Base-by-base conservation (phyloP, 1,139 yeast species). In the Candida sp. region DNA sequence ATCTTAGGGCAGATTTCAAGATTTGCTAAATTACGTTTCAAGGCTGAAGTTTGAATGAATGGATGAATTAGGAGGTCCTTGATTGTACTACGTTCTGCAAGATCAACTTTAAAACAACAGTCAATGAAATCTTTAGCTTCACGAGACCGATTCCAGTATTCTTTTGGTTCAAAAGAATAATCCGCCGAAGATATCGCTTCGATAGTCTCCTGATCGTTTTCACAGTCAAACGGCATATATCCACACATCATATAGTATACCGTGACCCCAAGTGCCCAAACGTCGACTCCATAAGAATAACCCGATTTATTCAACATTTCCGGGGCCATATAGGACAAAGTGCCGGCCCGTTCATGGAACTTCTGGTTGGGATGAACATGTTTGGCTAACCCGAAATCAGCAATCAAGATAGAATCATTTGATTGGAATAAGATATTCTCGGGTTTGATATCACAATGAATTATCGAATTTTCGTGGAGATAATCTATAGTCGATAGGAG, bases 221-320 rank as follows among this genome's bases (percentile, higher is more conserved):
- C 93, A 49, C 91, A 79, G 53, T 86, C 93, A 61, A 86, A 86
- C 0, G 95, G 95, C 63, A 86, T 81, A 56, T 84, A 85, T 1
- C 93, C 93, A 51, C 86, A 77, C 9, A 84, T 71, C 77, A 84
- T 74, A 54, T 85, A 84, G 58, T 85, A 86, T 1, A 84, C 75
- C 35, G 84, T 68, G 5, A 85, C 91, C 1, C 93, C 93, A 22
- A 85, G 67, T 0, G 93, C 86, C 95, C 95, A 86, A 32, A 85
- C 71, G 57, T 86, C 95, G 0, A 84, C 85, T 1, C 77, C 74
- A 50, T 68, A 73, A 21, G 78, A 77, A 53, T 85, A 86, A 19
- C 84, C 84, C 45, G 76, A 67, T 22, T 68, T 60, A 45, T 77
- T 69, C 29, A 70, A 50, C 49, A 82, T 77, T 56, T 84, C 90